A percentile compares a stretch with the other conserved stretches of the same genome.
These are phyloP conservation scores for Acanthamoeba polyphaga DNA, from an alignment of 208 protist species.

Conservation along the genomic window DNA sequence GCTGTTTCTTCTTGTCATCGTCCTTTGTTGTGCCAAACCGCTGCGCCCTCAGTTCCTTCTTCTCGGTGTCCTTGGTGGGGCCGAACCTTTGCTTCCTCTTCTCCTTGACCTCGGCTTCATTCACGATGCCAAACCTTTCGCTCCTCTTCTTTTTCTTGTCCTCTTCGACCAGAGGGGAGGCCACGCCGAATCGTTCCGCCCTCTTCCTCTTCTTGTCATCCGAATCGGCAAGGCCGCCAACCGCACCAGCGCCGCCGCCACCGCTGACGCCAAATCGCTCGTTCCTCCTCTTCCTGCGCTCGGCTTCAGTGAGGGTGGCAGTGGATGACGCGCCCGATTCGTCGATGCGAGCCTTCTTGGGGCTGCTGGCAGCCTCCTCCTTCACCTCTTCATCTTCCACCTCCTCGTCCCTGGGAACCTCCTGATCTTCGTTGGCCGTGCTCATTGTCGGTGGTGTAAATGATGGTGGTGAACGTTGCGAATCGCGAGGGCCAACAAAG, in stretches of 20 bases:
- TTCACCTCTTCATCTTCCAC: neutral
- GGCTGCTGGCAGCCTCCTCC: neutral
- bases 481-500: neutral
- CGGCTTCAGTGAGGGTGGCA: neutral
- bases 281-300: neutral
- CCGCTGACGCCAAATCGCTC: neutral
- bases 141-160: constrained; percentile 11
- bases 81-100: constrained; percentile 25
- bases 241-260: neutral
- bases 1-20: constrained; percentile 23
- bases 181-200: neutral
- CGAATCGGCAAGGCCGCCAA: neutral
- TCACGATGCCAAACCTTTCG: constrained; percentile 25
- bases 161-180: neutral
- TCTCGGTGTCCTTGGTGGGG: neutral
- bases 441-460: neutral
- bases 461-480: too few species aligned
- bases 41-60: neutral
- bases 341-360: neutral
- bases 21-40: neutral
- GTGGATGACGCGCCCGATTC: neutral
- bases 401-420: neutral
- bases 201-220: neutral
- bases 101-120: neutral
- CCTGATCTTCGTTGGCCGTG: neutral